phyloP scores from a whole-genome alignment of 352 stramenopile species.

The Saprolegnia diclina region DNA sequence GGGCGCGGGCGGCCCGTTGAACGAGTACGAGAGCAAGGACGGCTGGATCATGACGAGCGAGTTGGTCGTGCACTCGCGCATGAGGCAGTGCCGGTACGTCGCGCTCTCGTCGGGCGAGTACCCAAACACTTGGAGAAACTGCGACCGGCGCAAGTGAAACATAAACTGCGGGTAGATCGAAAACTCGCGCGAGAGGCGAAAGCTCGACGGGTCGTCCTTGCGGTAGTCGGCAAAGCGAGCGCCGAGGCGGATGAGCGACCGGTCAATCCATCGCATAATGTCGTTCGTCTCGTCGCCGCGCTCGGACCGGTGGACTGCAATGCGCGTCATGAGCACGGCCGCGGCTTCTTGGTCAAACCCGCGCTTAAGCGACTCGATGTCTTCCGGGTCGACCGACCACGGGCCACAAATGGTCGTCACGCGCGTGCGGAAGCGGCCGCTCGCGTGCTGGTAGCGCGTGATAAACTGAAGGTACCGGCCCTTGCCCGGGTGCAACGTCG shows the following conservation, averaged over 20 bases:
- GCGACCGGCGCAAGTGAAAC: constrained; percentile 98
- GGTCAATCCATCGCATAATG: constrained; percentile 91
- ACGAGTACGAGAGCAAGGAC: constrained; percentile 97
- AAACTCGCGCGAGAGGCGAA: constrained; percentile 96
- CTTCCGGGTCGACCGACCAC: constrained; percentile 91
- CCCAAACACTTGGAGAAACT: constrained; percentile 99
- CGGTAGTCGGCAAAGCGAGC: constrained; percentile 98
- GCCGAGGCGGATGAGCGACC: constrained; percentile 96
- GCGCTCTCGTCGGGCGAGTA: constrained; percentile 97
- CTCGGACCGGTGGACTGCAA: constrained; percentile 81
- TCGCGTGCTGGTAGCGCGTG: constrained; percentile 98
- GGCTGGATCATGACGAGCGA: constrained; percentile 99
- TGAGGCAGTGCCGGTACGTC: constrained; percentile 94
- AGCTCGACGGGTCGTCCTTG: constrained; percentile 96
- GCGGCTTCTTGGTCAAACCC: constrained; percentile 99
- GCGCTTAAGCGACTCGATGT: constrained; percentile 88
- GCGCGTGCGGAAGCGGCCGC: constrained; percentile 91
- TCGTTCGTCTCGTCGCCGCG: constrained; percentile 81
- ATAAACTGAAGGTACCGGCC: constrained; percentile 97
- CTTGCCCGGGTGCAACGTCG: constrained; percentile 63
- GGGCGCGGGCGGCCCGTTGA: constrained; percentile 86
- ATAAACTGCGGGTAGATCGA: constrained; percentile 99
- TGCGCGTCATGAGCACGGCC: constrained; percentile 93
- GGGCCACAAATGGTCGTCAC: constrained; percentile 96
- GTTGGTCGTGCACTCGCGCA: constrained; percentile 96